phyloP scores from a whole-genome alignment of 78 protist genomes.

The Protostelium mycophagum region DNA sequence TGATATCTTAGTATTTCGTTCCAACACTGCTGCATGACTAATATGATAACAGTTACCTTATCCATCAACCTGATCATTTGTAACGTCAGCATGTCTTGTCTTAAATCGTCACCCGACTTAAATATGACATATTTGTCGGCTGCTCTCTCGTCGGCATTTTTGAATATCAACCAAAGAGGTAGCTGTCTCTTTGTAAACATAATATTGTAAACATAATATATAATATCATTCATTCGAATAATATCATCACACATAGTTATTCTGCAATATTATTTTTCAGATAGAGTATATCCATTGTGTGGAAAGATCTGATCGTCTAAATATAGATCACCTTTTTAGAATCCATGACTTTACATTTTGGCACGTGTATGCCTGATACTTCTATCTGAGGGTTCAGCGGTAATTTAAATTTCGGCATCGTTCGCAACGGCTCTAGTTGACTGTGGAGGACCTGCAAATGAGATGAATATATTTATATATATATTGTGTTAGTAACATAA shows the following conservation, averaged over 20 bases:
- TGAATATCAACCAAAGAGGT: constrained; percentile 49
- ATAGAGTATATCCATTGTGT: background rate
- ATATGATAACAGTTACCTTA: background rate
- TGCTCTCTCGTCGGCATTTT: constrained; percentile 57
- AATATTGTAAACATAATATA: too few species aligned
- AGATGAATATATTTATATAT: constrained; percentile 10
- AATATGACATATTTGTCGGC: constrained; percentile 64
- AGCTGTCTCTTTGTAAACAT: too few species aligned
- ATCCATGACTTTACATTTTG: constrained; percentile 83
- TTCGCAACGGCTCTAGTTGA: constrained; percentile 24
- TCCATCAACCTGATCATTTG: constrained; percentile 74
- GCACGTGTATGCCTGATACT: constrained; percentile 51
- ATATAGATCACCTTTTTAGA: constrained; percentile 69
- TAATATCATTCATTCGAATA: constrained; percentile 8
- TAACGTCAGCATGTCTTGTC: constrained; percentile 88
- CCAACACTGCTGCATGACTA: background rate
- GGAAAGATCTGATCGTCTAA: background rate
- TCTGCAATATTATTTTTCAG: too few species aligned
- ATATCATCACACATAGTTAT: too few species aligned
- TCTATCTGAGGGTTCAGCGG: constrained; percentile 67
- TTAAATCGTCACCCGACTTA: constrained; percentile 88
- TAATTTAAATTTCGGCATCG: constrained; percentile 52
- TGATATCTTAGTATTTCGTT: background rate
- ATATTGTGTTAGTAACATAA: constrained; percentile 1
- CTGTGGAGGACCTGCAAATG: constrained; percentile 24